Evolutionary conservation across 805 yeast species (phyloP).

Genomic region (Zygosaccharomyces bailii): DNA sequence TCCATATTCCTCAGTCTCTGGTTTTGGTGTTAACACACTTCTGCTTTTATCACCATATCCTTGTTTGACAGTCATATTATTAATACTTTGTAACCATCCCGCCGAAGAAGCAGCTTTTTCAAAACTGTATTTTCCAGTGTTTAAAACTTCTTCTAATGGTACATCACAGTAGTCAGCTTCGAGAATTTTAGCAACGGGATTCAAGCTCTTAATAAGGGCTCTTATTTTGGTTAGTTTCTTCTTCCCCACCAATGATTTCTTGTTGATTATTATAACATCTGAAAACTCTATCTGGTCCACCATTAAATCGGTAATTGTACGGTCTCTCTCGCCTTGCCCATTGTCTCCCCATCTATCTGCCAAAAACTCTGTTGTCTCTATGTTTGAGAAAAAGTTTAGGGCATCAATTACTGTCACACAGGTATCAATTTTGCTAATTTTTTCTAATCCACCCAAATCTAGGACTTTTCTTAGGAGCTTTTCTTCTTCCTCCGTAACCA

Average conservation of each 20-base stretch:
- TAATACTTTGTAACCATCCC: conserved; percentile 44
- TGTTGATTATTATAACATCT: conserved; percentile 44
- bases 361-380: conserved; percentile 44
- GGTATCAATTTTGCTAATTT: conserved; percentile 42
- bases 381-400: conserved; percentile 40
- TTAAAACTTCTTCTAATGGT: conserved; percentile 36
- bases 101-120: conserved; percentile 43
- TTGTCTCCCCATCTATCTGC: conserved; percentile 41
- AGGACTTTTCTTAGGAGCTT: conserved; percentile 26
- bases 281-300: conserved; percentile 48
- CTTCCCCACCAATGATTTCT: conserved; percentile 33
- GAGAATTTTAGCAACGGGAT: conserved; percentile 43
- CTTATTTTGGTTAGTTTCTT: conserved; percentile 31
- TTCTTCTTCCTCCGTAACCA: conserved; percentile 26
- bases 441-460: conserved; percentile 41
- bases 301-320: conserved; percentile 45
- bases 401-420: conserved; percentile 48
- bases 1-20: conserved; percentile 47
- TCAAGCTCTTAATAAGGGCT: conserved; percentile 37
- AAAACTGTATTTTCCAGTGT: conserved; percentile 40
- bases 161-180: conserved; percentile 40
- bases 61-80: conserved; percentile 39
- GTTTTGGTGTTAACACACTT: conserved; percentile 39
- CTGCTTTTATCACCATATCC: conserved; percentile 30
- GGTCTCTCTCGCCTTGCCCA: conserved; percentile 42